Evolutionary conservation across 2,329 filamentous ascomycete species (phyloP), one percentile per base, ranked within the genome.

Genomic region (Lasiodiplodia theobromae): DNA sequence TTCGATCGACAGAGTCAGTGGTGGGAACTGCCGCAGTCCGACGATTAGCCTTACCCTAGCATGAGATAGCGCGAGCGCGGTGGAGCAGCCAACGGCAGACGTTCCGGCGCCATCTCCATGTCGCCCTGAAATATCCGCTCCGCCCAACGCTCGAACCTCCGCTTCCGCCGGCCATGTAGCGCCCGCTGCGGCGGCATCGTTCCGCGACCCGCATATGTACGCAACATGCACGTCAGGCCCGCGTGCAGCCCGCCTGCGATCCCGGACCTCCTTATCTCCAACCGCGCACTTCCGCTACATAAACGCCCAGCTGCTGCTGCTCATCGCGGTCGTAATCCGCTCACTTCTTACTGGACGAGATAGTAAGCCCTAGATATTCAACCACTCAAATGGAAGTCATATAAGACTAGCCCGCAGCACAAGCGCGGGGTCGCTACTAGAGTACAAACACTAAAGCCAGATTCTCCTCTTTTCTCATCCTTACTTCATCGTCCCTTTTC

Each of bases 121-220:
- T 4, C 31, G 18, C n/a, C 57, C 57, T 60, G 57, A 21, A 47
- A 60, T 60, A 60, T 60, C 57, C 57, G 57, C 57, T 31, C 38
- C 38, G 3, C 4, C 51, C 25, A 47, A 16, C n/a, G 18, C 23
- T 21, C n/a, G 31, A 34, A 34, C 34, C 14, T 16, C 18, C 16
- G 14, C 34, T 66, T 14, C 66, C 68, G 10, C 54, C 31, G 5
- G 64, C 56, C 66, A 71, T 18, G 51, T 68, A 23, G 21, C 18
- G 14, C 21, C 37, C 21, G 7, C 18, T 1, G 34, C 16, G 37
- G 57, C 37, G 57, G 57, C 38, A 25, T 34, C 57, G n/a, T 60
- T 71, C 66, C 34, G 69, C 28, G 40, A 16, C 6, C 37, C 38
- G 25, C 12, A 57, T 47, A 52, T 62, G 52, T 62, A 34, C n/a